These are phyloP conservation scores for Helianthus tuberosus DNA, from an alignment of 129 eudicot genomes.

Conservation along the genomic window DNA sequence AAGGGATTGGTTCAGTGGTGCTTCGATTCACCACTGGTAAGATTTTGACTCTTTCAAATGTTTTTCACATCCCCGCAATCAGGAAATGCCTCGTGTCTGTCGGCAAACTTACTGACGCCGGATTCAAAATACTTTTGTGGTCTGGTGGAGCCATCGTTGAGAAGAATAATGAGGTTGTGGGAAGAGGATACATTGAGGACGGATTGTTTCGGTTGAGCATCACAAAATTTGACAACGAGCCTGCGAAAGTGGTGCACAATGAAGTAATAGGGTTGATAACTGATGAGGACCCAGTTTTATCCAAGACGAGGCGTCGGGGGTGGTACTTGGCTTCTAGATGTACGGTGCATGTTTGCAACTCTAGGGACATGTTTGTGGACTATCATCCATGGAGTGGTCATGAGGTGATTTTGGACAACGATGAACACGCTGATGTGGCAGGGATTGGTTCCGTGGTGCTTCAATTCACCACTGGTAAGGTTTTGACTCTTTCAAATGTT, in stretches of 20 bases:
- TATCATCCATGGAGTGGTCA: not conserved
- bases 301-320: not conserved
- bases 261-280: not conserved
- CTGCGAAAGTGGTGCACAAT: not conserved
- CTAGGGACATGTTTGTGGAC: not conserved
- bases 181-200: not conserved
- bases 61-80: not conserved
- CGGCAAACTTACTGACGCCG: not conserved
- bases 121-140: not conserved
- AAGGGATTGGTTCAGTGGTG: not conserved
- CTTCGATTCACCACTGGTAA: not conserved
- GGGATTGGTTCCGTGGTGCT: constrained; percentile 10
- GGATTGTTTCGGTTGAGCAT: constrained; percentile 15
- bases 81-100: not conserved
- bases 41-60: not conserved
- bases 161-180: not conserved
- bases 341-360: not conserved
- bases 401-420: not conserved
- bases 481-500: constrained; percentile 9
- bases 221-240: not conserved
- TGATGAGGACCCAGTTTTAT: not conserved
- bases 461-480: not conserved
- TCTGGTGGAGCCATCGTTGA: not conserved
- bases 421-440: constrained; percentile 1
- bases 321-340: not conserved